These are phyloP conservation scores for Candida succiphila DNA, from an alignment of 805 yeast species.

Conservation along the genomic window DNA sequence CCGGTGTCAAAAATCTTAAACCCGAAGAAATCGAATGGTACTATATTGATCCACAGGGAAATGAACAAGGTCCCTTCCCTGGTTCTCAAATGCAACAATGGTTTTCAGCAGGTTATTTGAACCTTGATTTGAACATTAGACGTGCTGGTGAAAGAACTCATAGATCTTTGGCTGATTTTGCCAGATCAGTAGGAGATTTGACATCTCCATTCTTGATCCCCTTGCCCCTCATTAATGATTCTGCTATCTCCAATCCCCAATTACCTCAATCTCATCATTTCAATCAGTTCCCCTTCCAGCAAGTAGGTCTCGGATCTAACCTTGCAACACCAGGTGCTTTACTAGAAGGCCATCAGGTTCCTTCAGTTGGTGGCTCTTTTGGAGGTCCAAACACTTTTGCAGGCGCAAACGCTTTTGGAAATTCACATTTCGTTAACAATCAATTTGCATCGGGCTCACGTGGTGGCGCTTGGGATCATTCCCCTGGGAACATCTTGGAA, in stretches of 20 bases:
- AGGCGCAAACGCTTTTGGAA: too few species aligned
- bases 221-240: conserved; percentile 24
- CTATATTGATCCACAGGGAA: conserved; percentile 62
- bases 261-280: too few species aligned
- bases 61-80: conserved; percentile 74
- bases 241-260: too few species aligned
- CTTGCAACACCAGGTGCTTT: conserved; percentile 3
- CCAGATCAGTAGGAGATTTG: conserved; percentile 35
- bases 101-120: conserved; percentile 54
- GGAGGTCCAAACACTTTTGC: too few species aligned
- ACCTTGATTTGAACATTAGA: conserved; percentile 42
- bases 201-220: conserved; percentile 56
- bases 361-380: too few species aligned
- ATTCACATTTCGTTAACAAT: too few species aligned
- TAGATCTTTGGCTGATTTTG: conserved; percentile 43
- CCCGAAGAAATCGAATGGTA: conserved; percentile 46
- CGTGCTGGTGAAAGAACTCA: conserved; percentile 45
- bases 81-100: conserved; percentile 72
- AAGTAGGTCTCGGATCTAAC: too few species aligned
- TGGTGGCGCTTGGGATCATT: too few species aligned
- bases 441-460: too few species aligned
- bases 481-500: too few species aligned
- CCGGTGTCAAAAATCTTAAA: conserved; percentile 10
- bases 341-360: conserved; percentile 1
- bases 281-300: too few species aligned